Conservation (phyloP, 2,329 filamentous ascomycete species). For the Fusarium praegraminearum region DNA sequence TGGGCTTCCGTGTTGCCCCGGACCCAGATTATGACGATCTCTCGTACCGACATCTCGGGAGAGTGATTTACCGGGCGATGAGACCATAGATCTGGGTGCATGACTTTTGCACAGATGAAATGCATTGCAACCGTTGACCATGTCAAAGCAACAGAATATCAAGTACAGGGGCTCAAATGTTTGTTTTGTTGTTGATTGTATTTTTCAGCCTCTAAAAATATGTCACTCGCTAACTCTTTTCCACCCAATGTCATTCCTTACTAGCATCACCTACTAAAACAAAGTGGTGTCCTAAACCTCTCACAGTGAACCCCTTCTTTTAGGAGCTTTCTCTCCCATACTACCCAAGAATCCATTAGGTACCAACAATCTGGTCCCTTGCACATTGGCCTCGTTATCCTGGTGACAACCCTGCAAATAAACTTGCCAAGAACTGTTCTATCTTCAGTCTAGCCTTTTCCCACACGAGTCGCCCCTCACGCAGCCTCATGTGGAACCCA, state of each 20-base stretch:
- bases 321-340: not conserved
- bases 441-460: not conserved
- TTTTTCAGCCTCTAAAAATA: not conserved
- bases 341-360: not conserved
- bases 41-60: conserved; percentile 1
- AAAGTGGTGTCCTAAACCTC: not conserved
- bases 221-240: not conserved
- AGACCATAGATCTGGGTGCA: not conserved
- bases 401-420: not conserved
- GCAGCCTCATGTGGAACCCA: not conserved
- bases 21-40: conserved; percentile 3
- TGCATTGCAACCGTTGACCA: not conserved
- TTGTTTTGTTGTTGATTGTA: not conserved
- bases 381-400: too few species aligned
- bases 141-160: not conserved
- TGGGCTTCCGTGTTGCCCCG: conserved; percentile 6
- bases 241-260: not conserved
- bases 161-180: not conserved
- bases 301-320: not conserved
- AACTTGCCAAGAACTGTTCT: not conserved
- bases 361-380: not conserved
- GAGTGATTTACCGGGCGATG: conserved; percentile 6
- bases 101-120: not conserved
- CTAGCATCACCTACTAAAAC: not conserved
- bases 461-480: not conserved